These are phyloP conservation scores for Diphasiastrum complanatum DNA, from an alignment of 83 land plant species.

Conservation along the genomic window DNA sequence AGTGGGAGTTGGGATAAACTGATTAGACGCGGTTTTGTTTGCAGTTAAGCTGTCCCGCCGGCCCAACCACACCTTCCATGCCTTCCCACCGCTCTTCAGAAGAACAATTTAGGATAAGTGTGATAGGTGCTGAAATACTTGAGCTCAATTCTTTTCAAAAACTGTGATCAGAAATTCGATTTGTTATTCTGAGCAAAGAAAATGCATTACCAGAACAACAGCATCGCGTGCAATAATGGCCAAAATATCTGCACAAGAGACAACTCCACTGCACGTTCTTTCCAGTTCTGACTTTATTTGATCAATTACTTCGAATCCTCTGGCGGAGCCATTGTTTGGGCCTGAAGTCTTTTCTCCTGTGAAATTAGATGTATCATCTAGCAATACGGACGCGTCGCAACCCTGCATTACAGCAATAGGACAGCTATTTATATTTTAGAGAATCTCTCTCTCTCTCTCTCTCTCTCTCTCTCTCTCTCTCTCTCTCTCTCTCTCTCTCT, in stretches of 20 bases:
- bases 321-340: conserved; percentile 6
- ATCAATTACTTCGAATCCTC: conserved; percentile 15
- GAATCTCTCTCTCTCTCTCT: too few relatives aligned
- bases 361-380: conserved; percentile 14
- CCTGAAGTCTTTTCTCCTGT: conserved; percentile 9
- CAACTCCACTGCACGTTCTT: conserved; percentile 1
- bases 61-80: conserved; percentile 41
- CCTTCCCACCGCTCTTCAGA: conserved; percentile 49
- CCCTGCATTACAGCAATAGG: too few relatives aligned
- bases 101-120: too few relatives aligned
- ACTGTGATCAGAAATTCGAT: too few relatives aligned
- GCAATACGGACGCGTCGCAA: conserved; percentile 17
- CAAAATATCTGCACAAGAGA: conserved; percentile 22
- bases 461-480: too few relatives aligned
- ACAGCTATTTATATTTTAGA: too few relatives aligned
- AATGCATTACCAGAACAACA: background rate
- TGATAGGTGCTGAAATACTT: too few relatives aligned
- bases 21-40: conserved; percentile 31
- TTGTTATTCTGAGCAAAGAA: too few relatives aligned
- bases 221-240: conserved; percentile 11
- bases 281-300: conserved; percentile 5
- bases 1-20: conserved; percentile 32
- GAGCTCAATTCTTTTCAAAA: too few relatives aligned
- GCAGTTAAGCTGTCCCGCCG: conserved; percentile 45
- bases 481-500: too few relatives aligned